Base-by-base conservation (phyloP, 2,329 filamentous ascomycete species). In the Tolypocladium tundrense region DNA sequence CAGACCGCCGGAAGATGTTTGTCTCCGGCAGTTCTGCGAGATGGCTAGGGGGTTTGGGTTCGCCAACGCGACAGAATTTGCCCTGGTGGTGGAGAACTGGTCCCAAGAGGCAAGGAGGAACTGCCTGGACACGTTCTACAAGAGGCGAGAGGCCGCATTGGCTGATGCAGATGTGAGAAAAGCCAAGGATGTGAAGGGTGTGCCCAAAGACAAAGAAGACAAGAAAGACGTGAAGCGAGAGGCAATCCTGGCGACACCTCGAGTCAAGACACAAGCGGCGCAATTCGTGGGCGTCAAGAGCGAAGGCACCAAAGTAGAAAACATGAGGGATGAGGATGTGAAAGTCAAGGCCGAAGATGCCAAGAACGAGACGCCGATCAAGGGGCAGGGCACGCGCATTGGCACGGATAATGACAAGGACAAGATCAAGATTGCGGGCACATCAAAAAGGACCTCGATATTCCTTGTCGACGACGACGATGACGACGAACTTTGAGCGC, bases 11-110 rank as follows among this genome's bases (percentile, higher is more conserved):
- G 77, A 81, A 56, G 83, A 87, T 10, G 88, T 97, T 10, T 84
- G 85, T 72, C 80, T 81, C 56, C 81, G 93, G 21, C 92, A 97
- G 67, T 96, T 99, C 67, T 96, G 91, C 72, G 88, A 86, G 33
- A 96, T 97, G 90, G 90, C 91, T 1, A 81, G 79, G 65, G 83
- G 84, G 57, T 89, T 91, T 70, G 90, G 90, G 1, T 96, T 91
- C 68, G 76, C 80, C 1, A 87, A 83, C 68, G 86, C 87, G 1
- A 88, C 85, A 0, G 88, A 94, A 60, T 97, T 97, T 78, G 94
- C 92, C 4, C 76, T 97, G 42, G 85, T 91, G 16, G 92, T 97
- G 3, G 94, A 97, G 72, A 83, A 86, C 16, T 95, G 91, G 90
- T 95, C 89, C 52, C 89, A 93, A 70, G 89, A 88, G 67, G 81